Base-by-base conservation (phyloP, 768 basidiomycete genomes). In the Hydnum rufescens region DNA sequence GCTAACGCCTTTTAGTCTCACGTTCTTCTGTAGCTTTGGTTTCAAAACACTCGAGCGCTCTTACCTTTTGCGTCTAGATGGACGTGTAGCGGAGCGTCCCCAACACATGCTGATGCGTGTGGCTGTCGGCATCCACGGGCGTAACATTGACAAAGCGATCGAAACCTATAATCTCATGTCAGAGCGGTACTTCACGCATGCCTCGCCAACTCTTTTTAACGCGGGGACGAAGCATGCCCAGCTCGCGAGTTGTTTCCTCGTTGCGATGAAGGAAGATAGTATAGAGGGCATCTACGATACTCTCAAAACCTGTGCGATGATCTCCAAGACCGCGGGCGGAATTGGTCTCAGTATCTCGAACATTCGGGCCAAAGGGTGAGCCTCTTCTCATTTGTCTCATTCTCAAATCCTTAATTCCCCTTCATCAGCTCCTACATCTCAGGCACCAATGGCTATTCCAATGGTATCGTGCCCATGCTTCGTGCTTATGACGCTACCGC, bases 71-170 rank as follows among this genome's bases (percentile, higher is more conserved):
- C 80, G 90, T 54, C 79, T 97, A 67, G 77, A 93, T 63, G 88
- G 89, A 39, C 84, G 85, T 54, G 87, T 93, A 46, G 92, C 90
- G 39, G 95, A 99, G 65, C 80, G 95, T 32, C 95, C 95, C 29
- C 95, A 97, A 61, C 95, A 97, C 65, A 86, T 97, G 78, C 82
- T 97, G 65, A 97, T 99, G 95, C 90, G 95, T 65, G 95, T 99
- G 53, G 87, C 95, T 44, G 89, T 97, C 44, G 93, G 93, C 36
- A 90, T 99, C 53, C 93, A 97, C 64, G 92, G 90, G 3, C 62
- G 67, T 5, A 84, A 97, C 64, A 75, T 96, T 52, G 87, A 93
- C 22, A 80, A 79, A 31, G 87, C 80, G 46, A 69, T 96, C 56
- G 80, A 95, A 70, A 95, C 93, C 0, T 88, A 89, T 65, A 83